Conservation (phyloP, 805 yeast genomes). For the Candida fluviatilis region DNA sequence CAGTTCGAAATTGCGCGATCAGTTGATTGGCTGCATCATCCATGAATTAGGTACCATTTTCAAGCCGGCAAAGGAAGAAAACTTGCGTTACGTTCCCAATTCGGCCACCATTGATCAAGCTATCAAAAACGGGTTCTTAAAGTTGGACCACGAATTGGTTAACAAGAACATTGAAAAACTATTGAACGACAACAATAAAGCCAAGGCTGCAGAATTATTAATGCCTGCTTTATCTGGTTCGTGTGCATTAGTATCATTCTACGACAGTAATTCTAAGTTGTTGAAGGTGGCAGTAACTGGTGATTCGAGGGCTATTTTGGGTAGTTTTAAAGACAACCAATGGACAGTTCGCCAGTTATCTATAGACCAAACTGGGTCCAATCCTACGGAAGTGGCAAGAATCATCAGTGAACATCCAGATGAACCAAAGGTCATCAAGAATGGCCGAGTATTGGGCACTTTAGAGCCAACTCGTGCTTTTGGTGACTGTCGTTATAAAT, state of each 20-base stretch:
- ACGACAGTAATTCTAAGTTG: conserved; percentile 67
- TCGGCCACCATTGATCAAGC: conserved; percentile 75
- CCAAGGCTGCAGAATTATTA: conserved; percentile 65
- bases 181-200: conserved; percentile 62
- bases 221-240: conserved; percentile 96
- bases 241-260: conserved; percentile 84
- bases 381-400: conserved; percentile 79
- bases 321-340: conserved; percentile 61
- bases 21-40: conserved; percentile 72
- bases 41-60: conserved; percentile 66
- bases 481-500: conserved; percentile 93
- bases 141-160: conserved; percentile 84
- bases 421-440: conserved; percentile 75
- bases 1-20: conserved; percentile 76
- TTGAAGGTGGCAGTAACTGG: conserved; percentile 94
- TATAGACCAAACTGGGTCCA: conserved; percentile 92
- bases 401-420: conserved; percentile 86
- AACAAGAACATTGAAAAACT: conserved; percentile 66
- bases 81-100: conserved; percentile 56
- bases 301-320: conserved; percentile 89
- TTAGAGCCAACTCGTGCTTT: conserved; percentile 95
- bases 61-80: conserved; percentile 48
- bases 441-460: conserved; percentile 89
- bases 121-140: conserved; percentile 72
- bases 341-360: conserved; percentile 90